A percentile compares a stretch with the other conserved stretches of the same genome.
phyloP scores from a whole-genome alignment of 2,329 filamentous ascomycete genomes.

The Nectriaceae sp. region DNA sequence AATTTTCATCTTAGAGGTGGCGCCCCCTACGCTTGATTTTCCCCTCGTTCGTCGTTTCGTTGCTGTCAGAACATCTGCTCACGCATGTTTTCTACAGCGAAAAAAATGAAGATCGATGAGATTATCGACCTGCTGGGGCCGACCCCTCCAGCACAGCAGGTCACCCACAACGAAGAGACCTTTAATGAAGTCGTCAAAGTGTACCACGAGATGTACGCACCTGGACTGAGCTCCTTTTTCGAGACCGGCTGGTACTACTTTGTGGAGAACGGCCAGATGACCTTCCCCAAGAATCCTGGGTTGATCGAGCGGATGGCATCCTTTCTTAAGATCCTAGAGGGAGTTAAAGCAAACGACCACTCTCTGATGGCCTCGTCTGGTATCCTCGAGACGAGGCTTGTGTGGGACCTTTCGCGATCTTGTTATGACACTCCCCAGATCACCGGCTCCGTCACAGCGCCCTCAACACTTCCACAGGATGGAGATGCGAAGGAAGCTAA shows the following conservation, averaged over 20 bases:
- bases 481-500: slow-evolving; percentile 65
- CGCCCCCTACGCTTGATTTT: slow-evolving; percentile 42
- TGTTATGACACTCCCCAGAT: slow-evolving; percentile 43
- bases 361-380: slow-evolving; percentile 55
- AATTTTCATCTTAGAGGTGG: slow-evolving; percentile 53
- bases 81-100: slow-evolving; percentile 33
- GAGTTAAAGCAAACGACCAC: slow-evolving; percentile 50
- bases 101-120: slow-evolving; percentile 71
- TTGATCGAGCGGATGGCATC: slow-evolving; percentile 68
- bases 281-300: slow-evolving; percentile 53
- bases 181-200: slow-evolving; percentile 70
- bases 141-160: slow-evolving; percentile 55
- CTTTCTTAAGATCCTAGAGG: slow-evolving; percentile 59
- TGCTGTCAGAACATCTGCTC: slow-evolving; percentile 34
- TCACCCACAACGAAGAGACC: slow-evolving; percentile 51
- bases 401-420: slow-evolving; percentile 61
- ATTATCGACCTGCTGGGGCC: slow-evolving; percentile 66
- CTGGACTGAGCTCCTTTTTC: slow-evolving; percentile 72
- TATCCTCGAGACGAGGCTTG: slow-evolving; percentile 57
- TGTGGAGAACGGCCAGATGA: slow-evolving; percentile 44
- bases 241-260: slow-evolving; percentile 82
- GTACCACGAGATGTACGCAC: slow-evolving; percentile 76
- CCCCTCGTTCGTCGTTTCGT: slow-evolving; percentile 29
- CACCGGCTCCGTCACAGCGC: slow-evolving; percentile 28
- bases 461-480: slow-evolving; percentile 46